Conservation (phyloP, 83 land plant genomes). For the Thuja plicata region DNA sequence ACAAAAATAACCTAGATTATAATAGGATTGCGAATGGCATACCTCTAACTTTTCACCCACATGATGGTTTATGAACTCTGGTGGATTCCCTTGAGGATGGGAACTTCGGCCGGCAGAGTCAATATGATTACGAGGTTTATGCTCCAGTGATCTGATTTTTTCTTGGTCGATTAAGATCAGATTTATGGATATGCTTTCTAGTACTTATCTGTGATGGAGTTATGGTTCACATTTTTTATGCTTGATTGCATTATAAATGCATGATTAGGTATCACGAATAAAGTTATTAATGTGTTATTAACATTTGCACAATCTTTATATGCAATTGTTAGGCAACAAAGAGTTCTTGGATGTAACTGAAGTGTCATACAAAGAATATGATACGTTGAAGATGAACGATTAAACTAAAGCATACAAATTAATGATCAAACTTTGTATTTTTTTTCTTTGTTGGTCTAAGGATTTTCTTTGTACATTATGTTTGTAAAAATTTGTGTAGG, state of each 20-base stretch:
- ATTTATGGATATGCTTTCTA: neutral
- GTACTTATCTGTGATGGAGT: neutral
- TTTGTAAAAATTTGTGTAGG: neutral
- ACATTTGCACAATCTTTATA: neutral
- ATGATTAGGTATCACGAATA: neutral
- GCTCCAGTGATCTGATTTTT: neutral
- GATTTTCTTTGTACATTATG: neutral
- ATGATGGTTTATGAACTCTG: conserved; percentile 1
- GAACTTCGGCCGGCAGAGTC: neutral
- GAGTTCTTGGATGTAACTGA: neutral
- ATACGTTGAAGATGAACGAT: neutral
- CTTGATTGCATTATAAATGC: neutral
- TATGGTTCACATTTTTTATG: neutral
- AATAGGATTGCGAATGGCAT: neutral
- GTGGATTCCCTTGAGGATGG: neutral
- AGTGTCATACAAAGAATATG: neutral
- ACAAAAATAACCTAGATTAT: neutral
- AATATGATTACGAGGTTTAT: neutral
- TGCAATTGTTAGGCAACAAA: neutral
- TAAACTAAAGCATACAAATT: neutral
- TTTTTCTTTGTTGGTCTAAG: neutral
- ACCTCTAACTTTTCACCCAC: neutral
- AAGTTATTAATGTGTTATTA: neutral
- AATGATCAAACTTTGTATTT: neutral
- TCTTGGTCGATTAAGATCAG: neutral